Evolutionary conservation across 2,329 filamentous ascomycete genomes (phyloP).

Genomic region (Pseudogymnoascus sp.): DNA sequence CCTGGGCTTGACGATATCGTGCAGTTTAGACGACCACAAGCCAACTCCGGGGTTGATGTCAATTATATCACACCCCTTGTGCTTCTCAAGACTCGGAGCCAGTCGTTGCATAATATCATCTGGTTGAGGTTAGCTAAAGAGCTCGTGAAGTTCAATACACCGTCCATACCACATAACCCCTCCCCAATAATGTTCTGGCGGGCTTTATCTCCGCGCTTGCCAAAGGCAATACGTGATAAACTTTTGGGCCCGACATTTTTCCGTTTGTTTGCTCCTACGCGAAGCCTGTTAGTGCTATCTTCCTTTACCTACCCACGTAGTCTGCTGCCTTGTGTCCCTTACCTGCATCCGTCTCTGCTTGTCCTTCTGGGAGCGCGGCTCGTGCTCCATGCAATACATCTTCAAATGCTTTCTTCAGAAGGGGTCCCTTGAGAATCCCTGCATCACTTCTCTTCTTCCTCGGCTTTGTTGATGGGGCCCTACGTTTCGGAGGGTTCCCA

Average conservation of each 20-base stretch:
- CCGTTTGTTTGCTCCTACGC: background rate
- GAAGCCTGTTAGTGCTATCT: background rate
- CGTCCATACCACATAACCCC: constrained; percentile 39
- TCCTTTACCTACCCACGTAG: background rate
- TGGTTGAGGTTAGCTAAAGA: constrained; percentile 53
- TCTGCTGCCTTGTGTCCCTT: background rate
- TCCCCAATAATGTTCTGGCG: constrained; percentile 49
- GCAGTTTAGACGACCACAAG: constrained; percentile 70
- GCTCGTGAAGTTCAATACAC: background rate
- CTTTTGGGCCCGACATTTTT: background rate
- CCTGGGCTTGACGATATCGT: constrained; percentile 68
- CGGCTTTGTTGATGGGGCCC: background rate
- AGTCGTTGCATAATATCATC: constrained; percentile 51
- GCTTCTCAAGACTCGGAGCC: constrained; percentile 58
- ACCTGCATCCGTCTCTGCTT: background rate
- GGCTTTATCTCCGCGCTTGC: constrained; percentile 28
- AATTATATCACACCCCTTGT: constrained; percentile 75
- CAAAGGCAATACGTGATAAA: background rate
- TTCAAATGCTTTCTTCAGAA: background rate
- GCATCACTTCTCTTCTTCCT: background rate
- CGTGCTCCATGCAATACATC: background rate
- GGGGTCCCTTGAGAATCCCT: background rate
- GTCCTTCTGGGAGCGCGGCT: background rate
- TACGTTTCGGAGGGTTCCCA: background rate
- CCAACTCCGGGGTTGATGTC: constrained; percentile 79